Conservation (phyloP, 805 yeast genomes). For the Wickerhamiella vanderwaltii region DNA sequence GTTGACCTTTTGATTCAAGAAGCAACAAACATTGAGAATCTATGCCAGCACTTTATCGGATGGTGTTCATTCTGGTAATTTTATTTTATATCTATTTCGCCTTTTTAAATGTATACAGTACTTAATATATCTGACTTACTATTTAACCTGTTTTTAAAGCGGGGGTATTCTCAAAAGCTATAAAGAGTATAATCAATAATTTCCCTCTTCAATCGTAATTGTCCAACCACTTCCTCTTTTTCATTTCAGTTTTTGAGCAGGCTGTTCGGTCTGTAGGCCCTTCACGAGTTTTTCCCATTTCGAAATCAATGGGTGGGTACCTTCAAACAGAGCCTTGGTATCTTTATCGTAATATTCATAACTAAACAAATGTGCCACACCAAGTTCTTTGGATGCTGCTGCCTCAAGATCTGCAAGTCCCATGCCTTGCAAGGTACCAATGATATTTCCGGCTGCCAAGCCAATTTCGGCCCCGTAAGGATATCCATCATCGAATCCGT, state of each 20-base stretch:
- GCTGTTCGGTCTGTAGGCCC: neutral
- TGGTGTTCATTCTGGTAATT: conserved; percentile 97
- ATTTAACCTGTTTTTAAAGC: too few relatives aligned
- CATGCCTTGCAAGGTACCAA: conserved; percentile 41
- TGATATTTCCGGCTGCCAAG: conserved; percentile 45
- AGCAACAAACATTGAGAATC: conserved; percentile 89
- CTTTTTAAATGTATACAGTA: neutral
- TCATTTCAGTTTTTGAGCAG: neutral
- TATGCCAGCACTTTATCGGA: conserved; percentile 94
- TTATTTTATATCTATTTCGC: neutral
- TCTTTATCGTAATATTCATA: conserved; percentile 40
- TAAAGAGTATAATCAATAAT: too few relatives aligned
- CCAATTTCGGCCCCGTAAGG: conserved; percentile 68
- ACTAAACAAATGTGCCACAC: conserved; percentile 46
- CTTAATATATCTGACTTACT: neutral
- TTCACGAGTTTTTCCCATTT: conserved; percentile 33
- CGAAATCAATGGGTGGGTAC: conserved; percentile 32
- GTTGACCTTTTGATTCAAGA: conserved; percentile 90
- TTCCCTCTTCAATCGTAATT: too few relatives aligned
- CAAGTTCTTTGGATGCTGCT: conserved; percentile 36
- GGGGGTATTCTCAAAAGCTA: too few relatives aligned
- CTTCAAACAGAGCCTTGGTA: conserved; percentile 22
- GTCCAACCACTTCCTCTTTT: too few relatives aligned
- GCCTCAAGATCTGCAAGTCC: conserved; percentile 26
- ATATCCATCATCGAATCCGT: conserved; percentile 72